phyloP scores from a whole-genome alignment of 768 basidiomycete genomes.

The Lanmaoa pseudosensibilis region DNA sequence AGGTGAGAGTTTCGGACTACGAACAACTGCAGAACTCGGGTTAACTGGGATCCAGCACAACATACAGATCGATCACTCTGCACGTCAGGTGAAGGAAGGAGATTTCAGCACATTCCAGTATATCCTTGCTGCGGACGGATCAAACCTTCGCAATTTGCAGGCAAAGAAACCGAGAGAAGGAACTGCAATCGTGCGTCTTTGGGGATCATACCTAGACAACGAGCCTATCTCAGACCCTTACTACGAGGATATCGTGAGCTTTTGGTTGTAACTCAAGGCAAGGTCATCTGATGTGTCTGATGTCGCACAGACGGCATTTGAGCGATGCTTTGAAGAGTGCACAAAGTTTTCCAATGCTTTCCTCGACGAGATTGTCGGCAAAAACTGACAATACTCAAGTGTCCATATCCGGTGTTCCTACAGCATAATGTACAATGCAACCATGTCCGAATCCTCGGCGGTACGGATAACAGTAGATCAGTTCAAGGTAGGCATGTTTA shows the following conservation, averaged over 20 bases:
- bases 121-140: slow-evolving; percentile 82
- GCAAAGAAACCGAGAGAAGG: slow-evolving; percentile 51
- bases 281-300: slow-evolving; percentile 4
- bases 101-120: slow-evolving; percentile 81
- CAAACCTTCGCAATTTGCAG: slow-evolving; percentile 65
- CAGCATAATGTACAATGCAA: slow-evolving; percentile 12
- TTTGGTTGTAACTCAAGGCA: background rate
- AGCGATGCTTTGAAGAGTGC: slow-evolving; percentile 77
- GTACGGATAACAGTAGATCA: slow-evolving; percentile 9
- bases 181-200: slow-evolving; percentile 70
- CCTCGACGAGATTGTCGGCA: slow-evolving; percentile 58
- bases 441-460: background rate
- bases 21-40: background rate
- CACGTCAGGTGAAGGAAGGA: slow-evolving; percentile 58
- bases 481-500: slow-evolving; percentile 81
- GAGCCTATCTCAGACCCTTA: slow-evolving; percentile 84
- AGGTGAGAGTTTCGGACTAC: slow-evolving; percentile 41
- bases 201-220: slow-evolving; percentile 74
- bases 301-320: slow-evolving; percentile 62
- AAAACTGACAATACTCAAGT: slow-evolving; percentile 18
- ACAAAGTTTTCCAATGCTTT: slow-evolving; percentile 73
- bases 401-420: background rate
- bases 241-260: slow-evolving; percentile 64
- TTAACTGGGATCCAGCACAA: slow-evolving; percentile 49
- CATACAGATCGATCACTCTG: slow-evolving; percentile 67